Evolutionary conservation across 1,284 basidiomycete species (phyloP), one percentile per base, ranked within the genome.

Genomic region (Marasmius sp.): DNA sequence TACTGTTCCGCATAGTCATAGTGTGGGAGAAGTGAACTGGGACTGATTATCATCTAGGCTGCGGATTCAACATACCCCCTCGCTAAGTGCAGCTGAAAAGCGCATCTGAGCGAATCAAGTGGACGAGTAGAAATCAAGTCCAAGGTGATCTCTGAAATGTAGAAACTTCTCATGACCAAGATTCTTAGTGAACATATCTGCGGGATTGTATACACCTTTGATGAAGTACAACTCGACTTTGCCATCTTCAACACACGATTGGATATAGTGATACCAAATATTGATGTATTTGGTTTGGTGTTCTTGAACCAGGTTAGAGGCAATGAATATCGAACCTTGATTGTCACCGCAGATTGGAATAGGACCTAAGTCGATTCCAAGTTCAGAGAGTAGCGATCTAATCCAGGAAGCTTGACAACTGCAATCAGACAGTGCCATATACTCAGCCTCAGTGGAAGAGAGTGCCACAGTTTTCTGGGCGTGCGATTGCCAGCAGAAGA

Each of bases 241-340:
- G 1, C 58, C 63, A 10, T 65, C 51, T 51, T 66, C 62, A 57
- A 78, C 68, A 12, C 58, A 58, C 45, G 79, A 73, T 0, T 74
- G 70, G 36, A 80, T 67, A 55, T 67, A 76, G 61, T 79, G 79
- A 61, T 75, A 71, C 1, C 61, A 59, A 54, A 79, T 70, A 58
- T 80, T 72, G 53, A 81, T 79, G 65, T 82, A 80, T 64, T 81
- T 81, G 9, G 75, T 70, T 0, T 72, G 61, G 5, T 57, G 18
- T 48, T 74, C 68, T 22, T 58, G 60, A 0, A 72, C 65, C 6
- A 75, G 70, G 52, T 78, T 77, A 1, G 60, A 51, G 1, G 71
- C 69, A 7, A 79, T 64, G 33, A 67, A 64, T 9, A 81, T 70
- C 0, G 76, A 66, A 0, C 74, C 70, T 58, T 76, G 68, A 61